Percentiles rank a stretch among this genome's conserved stretches.
Conservation (phyloP, 1,284 basidiomycete species). For the Heliocybe sulcata region DNA sequence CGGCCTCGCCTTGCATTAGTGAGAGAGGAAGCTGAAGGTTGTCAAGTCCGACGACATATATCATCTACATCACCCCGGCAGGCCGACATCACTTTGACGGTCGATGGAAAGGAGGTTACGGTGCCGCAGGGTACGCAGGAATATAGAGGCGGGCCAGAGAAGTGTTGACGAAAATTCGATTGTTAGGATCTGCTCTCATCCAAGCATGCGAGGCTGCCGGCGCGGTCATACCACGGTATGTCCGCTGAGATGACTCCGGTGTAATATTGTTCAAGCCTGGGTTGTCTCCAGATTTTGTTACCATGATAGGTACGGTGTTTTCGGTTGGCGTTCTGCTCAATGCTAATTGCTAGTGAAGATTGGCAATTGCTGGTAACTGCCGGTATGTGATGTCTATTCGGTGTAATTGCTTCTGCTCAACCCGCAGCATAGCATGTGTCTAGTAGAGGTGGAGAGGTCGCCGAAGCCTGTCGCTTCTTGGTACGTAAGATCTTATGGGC, state of each 20-base stretch:
- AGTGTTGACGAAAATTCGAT: constrained; percentile 10
- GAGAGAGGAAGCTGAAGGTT: not conserved
- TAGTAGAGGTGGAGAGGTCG: constrained; percentile 94
- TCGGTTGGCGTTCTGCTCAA: constrained; percentile 14
- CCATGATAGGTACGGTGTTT: constrained; percentile 66
- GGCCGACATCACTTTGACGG: constrained; percentile 83
- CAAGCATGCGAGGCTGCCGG: constrained; percentile 93
- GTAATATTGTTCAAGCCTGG: constrained; percentile 6
- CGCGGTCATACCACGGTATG: constrained; percentile 67
- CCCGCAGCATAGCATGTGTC: constrained; percentile 73
- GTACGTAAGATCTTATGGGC: constrained; percentile 38
- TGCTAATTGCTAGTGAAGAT: constrained; percentile 28
- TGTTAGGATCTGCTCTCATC: constrained; percentile 83
- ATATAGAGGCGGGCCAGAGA: not conserved
- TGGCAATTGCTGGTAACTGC: constrained; percentile 94
- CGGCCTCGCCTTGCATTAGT: not conserved
- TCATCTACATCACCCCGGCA: constrained; percentile 56
- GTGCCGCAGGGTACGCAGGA: constrained; percentile 72
- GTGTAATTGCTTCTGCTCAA: constrained; percentile 6
- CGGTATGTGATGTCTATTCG: constrained; percentile 45
- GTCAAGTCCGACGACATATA: constrained; percentile 48
- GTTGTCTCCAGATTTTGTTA: constrained; percentile 73
- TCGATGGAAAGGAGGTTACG: constrained; percentile 91
- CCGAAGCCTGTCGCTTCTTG: constrained; percentile 90
- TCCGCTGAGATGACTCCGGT: constrained; percentile 6